Conservation (phyloP, 1,284 basidiomycete species). For the Boletus subluridellus region DNA sequence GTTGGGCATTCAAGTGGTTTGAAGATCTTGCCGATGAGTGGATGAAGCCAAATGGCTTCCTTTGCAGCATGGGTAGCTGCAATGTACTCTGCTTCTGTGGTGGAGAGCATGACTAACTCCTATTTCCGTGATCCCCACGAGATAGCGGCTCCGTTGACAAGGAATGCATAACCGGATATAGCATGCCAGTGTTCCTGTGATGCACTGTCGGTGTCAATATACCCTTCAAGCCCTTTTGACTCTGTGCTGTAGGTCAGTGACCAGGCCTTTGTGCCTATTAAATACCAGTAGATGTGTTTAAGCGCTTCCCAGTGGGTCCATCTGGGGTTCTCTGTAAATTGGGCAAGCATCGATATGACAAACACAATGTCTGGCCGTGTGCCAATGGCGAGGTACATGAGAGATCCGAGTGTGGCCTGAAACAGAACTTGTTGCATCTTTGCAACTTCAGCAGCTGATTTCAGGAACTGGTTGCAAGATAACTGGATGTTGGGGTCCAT, state of each 20-base stretch:
- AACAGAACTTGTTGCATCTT: not conserved
- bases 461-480: rapidly evolving
- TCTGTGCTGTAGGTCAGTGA: not conserved
- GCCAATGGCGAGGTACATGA: not conserved
- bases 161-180: not conserved
- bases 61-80: not conserved
- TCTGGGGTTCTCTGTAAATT: too few species aligned
- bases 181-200: not conserved
- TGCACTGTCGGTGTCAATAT: not conserved
- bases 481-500: not conserved
- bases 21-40: not conserved
- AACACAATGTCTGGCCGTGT: not conserved
- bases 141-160: not conserved
- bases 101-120: not conserved
- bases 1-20: rapidly evolving
- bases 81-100: not conserved
- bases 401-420: not conserved
- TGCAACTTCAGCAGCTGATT: not conserved
- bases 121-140: not conserved
- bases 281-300: not conserved
- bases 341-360: not conserved
- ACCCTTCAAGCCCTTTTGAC: not conserved
- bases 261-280: not conserved
- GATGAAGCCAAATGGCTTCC: not conserved
- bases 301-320: too few species aligned